Percentiles rank a stretch among this genome's conserved stretches.
Conservation (phyloP, 1,139 yeast genomes). For the Geotrichum europaeum region DNA sequence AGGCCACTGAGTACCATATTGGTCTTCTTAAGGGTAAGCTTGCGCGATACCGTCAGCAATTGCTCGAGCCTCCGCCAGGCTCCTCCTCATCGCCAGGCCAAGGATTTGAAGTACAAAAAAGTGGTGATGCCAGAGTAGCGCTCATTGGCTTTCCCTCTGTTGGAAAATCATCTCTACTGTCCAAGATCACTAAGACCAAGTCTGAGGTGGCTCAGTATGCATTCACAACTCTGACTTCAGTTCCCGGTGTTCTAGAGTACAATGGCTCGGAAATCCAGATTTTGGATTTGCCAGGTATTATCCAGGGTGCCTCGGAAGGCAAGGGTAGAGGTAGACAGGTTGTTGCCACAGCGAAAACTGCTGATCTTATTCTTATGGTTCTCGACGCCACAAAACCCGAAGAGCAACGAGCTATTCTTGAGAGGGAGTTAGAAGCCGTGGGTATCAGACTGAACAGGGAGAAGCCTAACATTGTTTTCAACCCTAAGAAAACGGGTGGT, state of each 20-base stretch:
- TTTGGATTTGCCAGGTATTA: conserved; percentile 94
- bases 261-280: conserved; percentile 97
- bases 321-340: conserved; percentile 98
- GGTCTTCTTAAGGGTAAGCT: conserved; percentile 91
- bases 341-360: conserved; percentile 91
- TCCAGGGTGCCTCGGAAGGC: conserved; percentile 95
- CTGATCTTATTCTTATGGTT: conserved; percentile 88
- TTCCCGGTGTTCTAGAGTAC: conserved; percentile 89
- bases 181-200: conserved; percentile 82
- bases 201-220: conserved; percentile 94
- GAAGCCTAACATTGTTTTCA: conserved; percentile 75
- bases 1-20: conserved; percentile 95
- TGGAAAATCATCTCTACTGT: conserved; percentile 80
- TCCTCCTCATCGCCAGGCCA: conserved; percentile 75
- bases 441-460: conserved; percentile 83
- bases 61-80: conserved; percentile 79
- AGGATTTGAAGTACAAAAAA: conserved; percentile 92
- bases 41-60: conserved; percentile 88
- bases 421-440: conserved; percentile 84
- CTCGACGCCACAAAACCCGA: conserved; percentile 91
- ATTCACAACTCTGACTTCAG: conserved; percentile 92
- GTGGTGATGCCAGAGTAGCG: conserved; percentile 95
- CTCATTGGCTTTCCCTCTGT: conserved; percentile 96
- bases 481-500: conserved; percentile 84
- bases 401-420: conserved; percentile 81